Percentiles rank a stretch among this genome's conserved stretches.
These are phyloP conservation scores for Herpetomonas tarakana DNA, from an alignment of 208 protist species.

Conservation along the genomic window DNA sequence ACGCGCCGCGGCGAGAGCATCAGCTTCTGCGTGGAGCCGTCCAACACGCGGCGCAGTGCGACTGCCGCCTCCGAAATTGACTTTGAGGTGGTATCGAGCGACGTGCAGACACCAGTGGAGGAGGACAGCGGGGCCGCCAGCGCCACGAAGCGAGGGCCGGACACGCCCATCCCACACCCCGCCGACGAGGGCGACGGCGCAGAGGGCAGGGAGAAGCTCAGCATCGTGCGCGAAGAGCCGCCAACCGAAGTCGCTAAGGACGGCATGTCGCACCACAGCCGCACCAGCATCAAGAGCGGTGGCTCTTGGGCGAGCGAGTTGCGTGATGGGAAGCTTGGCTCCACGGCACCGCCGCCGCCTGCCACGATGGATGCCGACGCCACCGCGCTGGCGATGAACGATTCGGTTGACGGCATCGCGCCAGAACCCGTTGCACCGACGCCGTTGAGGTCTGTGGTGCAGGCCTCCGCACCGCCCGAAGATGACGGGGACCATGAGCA, in stretches of 20 bases:
- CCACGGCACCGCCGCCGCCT: no score
- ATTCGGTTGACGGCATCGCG: not conserved
- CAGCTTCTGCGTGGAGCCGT: conserved; percentile 9
- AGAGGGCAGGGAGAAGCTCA: not conserved
- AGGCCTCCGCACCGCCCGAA: no score
- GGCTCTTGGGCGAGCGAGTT: no score
- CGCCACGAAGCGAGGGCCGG: not conserved
- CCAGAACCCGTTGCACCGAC: not conserved
- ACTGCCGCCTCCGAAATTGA: conserved; percentile 8
- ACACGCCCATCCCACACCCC: not conserved
- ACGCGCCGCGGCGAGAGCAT: not conserved
- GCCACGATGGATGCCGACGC: not conserved
- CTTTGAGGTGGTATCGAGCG: not conserved
- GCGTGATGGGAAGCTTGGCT: no score
- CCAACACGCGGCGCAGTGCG: not conserved
- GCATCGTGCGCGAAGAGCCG: not conserved
- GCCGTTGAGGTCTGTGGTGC: not conserved
- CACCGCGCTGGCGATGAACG: not conserved
- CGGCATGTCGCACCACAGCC: not conserved
- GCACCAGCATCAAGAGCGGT: not conserved
- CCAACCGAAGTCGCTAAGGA: not conserved
- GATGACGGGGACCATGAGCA: no score
- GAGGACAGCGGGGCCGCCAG: not conserved
- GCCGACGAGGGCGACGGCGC: not conserved
- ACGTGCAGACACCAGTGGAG: not conserved